Percentiles rank a stretch among this genome's conserved stretches.
phyloP scores from a whole-genome alignment of 73 alveolate genomes.

The Paramecium octaurelia region DNA sequence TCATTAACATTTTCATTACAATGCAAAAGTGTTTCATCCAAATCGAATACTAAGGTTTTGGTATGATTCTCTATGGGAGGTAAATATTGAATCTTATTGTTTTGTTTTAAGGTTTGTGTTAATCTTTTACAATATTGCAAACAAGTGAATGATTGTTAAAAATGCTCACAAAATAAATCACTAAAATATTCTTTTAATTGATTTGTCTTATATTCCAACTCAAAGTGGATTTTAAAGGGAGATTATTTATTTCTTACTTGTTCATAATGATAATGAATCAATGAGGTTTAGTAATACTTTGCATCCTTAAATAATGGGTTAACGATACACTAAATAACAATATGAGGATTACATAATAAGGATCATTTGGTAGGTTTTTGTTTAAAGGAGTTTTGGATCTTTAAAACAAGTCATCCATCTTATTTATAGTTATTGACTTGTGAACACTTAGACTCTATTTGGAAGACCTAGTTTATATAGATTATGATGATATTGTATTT shows the following conservation, averaged over 20 bases:
- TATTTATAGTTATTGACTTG: neutral
- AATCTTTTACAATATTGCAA: neutral
- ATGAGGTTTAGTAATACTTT: neutral
- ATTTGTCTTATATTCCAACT: neutral
- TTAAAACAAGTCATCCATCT: neutral
- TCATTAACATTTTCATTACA: constrained; percentile 35
- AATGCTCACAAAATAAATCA: neutral
- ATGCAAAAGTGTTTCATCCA: constrained; percentile 56
- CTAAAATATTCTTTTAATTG: neutral
- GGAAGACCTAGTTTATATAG: neutral
- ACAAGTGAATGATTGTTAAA: neutral
- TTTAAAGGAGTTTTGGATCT: neutral
- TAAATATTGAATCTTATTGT: neutral
- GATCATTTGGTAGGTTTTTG: neutral
- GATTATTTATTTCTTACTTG: neutral
- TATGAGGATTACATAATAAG: neutral
- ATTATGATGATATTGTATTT: neutral
- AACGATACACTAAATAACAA: neutral
- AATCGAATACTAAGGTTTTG: constrained; percentile 51
- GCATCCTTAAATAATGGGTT: neutral
- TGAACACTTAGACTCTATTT: neutral
- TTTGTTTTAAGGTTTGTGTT: neutral
- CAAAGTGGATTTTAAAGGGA: neutral
- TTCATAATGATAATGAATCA: neutral
- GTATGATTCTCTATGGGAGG: neutral